Base-by-base conservation (phyloP, 805 yeast genomes). In the Cyberlindnera petersonii region DNA sequence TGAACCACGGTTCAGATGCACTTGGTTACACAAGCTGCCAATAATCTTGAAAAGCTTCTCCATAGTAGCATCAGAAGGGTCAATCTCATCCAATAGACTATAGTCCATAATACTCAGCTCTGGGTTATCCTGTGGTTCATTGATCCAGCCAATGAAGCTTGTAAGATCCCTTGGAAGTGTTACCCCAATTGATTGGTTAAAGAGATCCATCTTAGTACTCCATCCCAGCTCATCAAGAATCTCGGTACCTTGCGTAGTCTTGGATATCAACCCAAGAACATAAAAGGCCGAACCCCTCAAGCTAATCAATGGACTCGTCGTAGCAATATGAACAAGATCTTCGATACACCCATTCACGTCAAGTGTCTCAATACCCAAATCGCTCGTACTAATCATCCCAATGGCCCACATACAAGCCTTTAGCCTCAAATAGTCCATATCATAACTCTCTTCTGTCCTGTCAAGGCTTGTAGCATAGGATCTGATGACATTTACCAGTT, bases 331-430 rank as follows among this genome's bases (percentile, higher is more conserved):
- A 3, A 79, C 65, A 10, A 91, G 68, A 33, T 75, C 74, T 45
- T 69, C 68, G 26, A 77, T 68, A 40, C 77, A 61, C 2, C 74
- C 73, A 44, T 62, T 66, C 24, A 70, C 70, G 43, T 79, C 86
- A 26, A 79, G 50, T 30, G 81, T 62, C 14, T 71, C 65, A 14
- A 83, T 77, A 0, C 97, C 97, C 36, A 71, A 63, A 9, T 73
- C 72, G 1, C 87, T 75, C 1, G 88, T 75, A 2, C 89, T 89
- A 22, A 89, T 77, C 51, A 81, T 79, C 0, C 96, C 97, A 24
- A 86, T 68, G 2, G 94, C 80, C 97, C 97, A 91, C 24, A 91
- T 52, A 24, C 82, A 75, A 9, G 89, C 85, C 54, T 86, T 86
- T 19, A 91, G 59, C 45, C 70, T 71, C 8, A 65, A 24, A 15